Percentiles rank a stretch among this genome's conserved stretches.
Evolutionary conservation across 129 eudicot species (phyloP).

Genomic region (Ambrosia artemisiifolia): DNA sequence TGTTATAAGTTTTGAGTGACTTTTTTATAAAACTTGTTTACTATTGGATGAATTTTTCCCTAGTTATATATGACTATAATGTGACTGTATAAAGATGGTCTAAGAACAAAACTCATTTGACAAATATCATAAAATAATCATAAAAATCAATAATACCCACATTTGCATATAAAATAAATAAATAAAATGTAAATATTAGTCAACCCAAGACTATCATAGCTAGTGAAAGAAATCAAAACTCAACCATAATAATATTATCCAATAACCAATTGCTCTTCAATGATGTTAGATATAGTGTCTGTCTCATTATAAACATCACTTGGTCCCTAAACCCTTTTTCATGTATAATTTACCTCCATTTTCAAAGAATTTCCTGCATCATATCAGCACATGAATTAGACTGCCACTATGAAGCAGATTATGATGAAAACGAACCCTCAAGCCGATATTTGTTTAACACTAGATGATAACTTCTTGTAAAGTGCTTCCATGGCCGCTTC

Average conservation of each 20-base stretch:
- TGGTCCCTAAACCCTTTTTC: background rate
- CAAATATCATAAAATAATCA: too few relatives aligned
- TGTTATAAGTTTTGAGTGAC: too few relatives aligned
- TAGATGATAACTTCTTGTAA: conserved; percentile 39
- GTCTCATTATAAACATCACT: conserved; percentile 3
- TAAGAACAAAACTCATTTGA: too few relatives aligned
- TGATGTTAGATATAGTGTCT: conserved; percentile 15
- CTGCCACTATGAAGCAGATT: conserved; percentile 1
- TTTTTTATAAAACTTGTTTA: too few relatives aligned
- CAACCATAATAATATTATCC: background rate
- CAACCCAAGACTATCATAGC: background rate
- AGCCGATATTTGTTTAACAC: conserved; percentile 2
- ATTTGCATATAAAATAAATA: too few relatives aligned
- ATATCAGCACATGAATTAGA: background rate
- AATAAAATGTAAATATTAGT: too few relatives aligned
- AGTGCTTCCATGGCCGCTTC: conserved; percentile 62
- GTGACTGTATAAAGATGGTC: too few relatives aligned
- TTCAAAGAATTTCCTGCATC: background rate
- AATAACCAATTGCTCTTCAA: conserved; percentile 8
- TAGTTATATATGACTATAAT: too few relatives aligned
- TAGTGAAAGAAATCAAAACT: conserved; percentile 5
- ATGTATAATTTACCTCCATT: background rate
- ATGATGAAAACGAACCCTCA: conserved; percentile 14
- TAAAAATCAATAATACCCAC: too few relatives aligned
- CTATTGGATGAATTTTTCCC: too few relatives aligned